Evolutionary conservation across 176 grass and related monocot genomes (phyloP), one percentile per base, ranked within the genome.

Genomic region (Elaeis guineensis): DNA sequence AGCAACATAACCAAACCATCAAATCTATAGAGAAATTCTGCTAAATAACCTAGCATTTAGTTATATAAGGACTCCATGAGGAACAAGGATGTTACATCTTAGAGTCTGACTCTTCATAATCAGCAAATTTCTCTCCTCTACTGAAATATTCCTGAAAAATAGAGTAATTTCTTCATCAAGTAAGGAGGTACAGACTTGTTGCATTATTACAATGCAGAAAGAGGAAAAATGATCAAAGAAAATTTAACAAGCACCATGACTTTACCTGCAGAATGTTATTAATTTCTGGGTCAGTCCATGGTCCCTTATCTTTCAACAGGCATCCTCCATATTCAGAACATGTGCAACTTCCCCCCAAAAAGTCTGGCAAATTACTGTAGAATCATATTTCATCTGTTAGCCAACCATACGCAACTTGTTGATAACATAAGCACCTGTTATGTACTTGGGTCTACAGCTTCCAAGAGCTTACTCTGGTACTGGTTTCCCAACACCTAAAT

Each of bases 351-450:
- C 92, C 92, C 29, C 87, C 92, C 23, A 97, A 64, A 72, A 91
- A 88, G 17, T 80, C 72, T 23, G 92, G 92, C 73, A 97, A 66
- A 85, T 97, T 97, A 80, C 92, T 97, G 82, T 54, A 80, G 23
- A 68, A 15, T 62, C 14, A 66, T 57, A 85, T 66, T 44, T 44
- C 35, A 44, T 12, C 35, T 12, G 6, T 44, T 11, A 44, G 11
- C 1, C 35, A 44, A 44, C 35, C 1, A 44, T 11, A 44, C 11
- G 11, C 11, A 44, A 44, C 35, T 44, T 44, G 35, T 44, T 44
- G 35, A 44, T 44, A 44, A 44, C 35, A 44, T 44, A 44, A 44
- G 35, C 9, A 44, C 35, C 35, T 44, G 35, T 44, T 44, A 44
- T 44, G 35, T 85, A 97, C 87, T 91, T 77, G 70, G 81, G 53